A percentile compares a stretch with the other conserved stretches of the same genome.
phyloP scores from a whole-genome alignment of 192 early-diverging fungal genomes.

The Jimgerdemannia flammicorona region DNA sequence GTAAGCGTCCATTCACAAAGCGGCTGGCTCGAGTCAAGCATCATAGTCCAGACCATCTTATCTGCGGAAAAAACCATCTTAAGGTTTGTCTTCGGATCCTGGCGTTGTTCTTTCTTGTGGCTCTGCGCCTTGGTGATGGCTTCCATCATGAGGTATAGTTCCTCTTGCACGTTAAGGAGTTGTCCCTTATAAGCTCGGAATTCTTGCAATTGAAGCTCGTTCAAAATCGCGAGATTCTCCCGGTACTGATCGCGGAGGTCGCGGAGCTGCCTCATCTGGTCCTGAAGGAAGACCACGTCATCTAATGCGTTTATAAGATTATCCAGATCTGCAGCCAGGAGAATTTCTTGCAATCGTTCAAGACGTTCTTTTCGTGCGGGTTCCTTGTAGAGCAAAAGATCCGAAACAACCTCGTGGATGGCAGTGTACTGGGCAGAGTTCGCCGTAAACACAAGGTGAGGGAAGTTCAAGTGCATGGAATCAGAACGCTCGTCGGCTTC shows the following conservation, averaged over 20 bases:
- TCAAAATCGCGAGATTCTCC: conserved; percentile 11
- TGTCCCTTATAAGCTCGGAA: conserved; percentile 14
- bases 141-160: conserved; percentile 71
- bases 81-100: conserved; percentile 52
- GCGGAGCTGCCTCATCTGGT: conserved; percentile 49
- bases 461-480: conserved; percentile 66
- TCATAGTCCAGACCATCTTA: conserved; percentile 75
- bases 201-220: conserved; percentile 24
- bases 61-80: conserved; percentile 51
- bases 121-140: conserved; percentile 55
- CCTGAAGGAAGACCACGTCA: conserved; percentile 55
- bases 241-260: conserved; percentile 27
- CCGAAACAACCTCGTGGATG: conserved; percentile 68
- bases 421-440: conserved; percentile 75
- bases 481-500: conserved; percentile 57
- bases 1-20: conserved; percentile 70
- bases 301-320: conserved; percentile 55
- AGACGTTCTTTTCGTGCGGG: conserved; percentile 69
- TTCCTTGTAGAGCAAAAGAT: conserved; percentile 81
- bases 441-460: conserved; percentile 66
- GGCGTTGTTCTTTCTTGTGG: conserved; percentile 50
- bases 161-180: conserved; percentile 41
- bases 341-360: conserved; percentile 70
- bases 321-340: conserved; percentile 76
- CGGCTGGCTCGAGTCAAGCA: conserved; percentile 55